These are phyloP conservation scores for Pisolithus tinctorius DNA, from an alignment of 768 basidiomycete species.

Conservation along the genomic window DNA sequence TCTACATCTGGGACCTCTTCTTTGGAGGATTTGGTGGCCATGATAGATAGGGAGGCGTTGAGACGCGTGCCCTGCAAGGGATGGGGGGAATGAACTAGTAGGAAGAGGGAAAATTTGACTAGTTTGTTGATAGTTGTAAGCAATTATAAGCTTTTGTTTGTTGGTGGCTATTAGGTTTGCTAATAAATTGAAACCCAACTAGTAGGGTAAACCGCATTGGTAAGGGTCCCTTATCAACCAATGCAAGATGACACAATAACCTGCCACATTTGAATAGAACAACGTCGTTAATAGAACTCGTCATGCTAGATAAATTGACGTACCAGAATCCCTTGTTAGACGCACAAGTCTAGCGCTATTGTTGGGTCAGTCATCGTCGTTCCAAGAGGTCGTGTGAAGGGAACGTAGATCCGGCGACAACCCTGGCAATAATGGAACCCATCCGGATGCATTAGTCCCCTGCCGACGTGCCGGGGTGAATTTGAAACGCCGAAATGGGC, in stretches of 20 bases:
- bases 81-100: constrained; percentile 26
- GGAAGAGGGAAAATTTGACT: constrained; percentile 34
- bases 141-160: constrained; percentile 35
- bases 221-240: constrained; percentile 17
- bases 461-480: constrained; percentile 22
- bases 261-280: background rate
- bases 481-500: constrained; percentile 19
- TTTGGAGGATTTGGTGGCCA: constrained; percentile 22
- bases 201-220: constrained; percentile 17
- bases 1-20: constrained; percentile 22
- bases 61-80: constrained; percentile 20
- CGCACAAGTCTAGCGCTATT: no score
- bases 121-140: constrained; percentile 30
- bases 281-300: background rate
- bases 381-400: no score
- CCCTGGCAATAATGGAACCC: no score
- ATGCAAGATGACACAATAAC: background rate
- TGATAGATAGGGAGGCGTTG: constrained; percentile 8
- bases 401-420: background rate
- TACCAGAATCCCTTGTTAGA: no score
- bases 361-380: no score
- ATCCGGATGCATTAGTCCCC: background rate
- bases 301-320: background rate
- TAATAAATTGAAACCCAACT: constrained; percentile 31
- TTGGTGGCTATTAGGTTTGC: constrained; percentile 31